These are phyloP conservation scores for Silene conica DNA, from an alignment of 148 eudicot species.

Conservation along the genomic window DNA sequence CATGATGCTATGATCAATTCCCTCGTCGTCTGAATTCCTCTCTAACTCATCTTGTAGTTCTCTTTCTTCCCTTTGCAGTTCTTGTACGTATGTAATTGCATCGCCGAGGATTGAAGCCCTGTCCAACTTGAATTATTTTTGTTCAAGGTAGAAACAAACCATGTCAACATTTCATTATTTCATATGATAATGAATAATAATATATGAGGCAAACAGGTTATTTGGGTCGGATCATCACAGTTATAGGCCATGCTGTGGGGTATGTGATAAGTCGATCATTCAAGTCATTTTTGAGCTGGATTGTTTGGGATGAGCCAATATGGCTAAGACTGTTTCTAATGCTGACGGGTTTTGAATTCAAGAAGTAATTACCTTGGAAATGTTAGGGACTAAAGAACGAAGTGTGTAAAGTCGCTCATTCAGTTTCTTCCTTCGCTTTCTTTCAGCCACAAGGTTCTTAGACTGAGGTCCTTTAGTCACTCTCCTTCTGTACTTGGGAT, in stretches of 20 bases:
- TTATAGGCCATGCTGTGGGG: no score
- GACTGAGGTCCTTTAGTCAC: constrained; percentile 61
- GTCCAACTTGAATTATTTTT: constrained; percentile 47
- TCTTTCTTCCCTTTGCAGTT: constrained; percentile 57
- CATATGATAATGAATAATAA: no score
- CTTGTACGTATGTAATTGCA: constrained; percentile 85
- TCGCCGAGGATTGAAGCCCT: constrained; percentile 89
- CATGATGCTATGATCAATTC: constrained; percentile 19
- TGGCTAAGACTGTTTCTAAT: no score
- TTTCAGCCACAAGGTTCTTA: constrained; percentile 89
- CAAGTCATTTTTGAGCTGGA: no score
- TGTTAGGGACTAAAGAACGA: constrained; percentile 79
- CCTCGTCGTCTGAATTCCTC: constrained; percentile 63
- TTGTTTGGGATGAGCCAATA: no score
- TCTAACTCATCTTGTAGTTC: constrained; percentile 74
- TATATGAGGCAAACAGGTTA: no score
- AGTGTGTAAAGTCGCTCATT: constrained; percentile 81
- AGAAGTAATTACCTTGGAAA: constrained; percentile 58
- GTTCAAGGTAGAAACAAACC: neutral
- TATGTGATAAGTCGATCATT: no score
- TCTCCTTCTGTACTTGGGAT: constrained; percentile 60
- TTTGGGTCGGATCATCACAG: no score
- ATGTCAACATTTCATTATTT: no score
- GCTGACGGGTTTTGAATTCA: no score
- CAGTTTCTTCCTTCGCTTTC: constrained; percentile 84